phyloP scores from a whole-genome alignment of 208 protist genomes.

The Histomonas meleagridis region DNA sequence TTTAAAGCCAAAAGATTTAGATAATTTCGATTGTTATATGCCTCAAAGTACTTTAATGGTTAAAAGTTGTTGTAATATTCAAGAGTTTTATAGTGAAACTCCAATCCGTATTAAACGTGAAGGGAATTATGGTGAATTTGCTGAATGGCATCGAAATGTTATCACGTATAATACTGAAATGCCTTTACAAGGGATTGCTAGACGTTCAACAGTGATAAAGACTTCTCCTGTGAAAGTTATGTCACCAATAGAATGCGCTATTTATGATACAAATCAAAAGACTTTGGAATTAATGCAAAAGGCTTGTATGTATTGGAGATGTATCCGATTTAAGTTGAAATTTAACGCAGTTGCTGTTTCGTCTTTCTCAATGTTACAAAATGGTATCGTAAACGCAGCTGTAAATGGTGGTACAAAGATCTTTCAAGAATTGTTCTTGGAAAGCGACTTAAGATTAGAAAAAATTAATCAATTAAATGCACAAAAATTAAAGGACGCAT shows the following conservation, averaged over 20 bases:
- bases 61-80: neutral
- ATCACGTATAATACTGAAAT: neutral
- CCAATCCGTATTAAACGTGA: neutral
- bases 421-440: constrained; percentile 1
- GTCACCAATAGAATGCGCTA: neutral
- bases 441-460: neutral
- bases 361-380: neutral
- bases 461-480: neutral
- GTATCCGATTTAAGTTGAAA: neutral
- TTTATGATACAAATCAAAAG: constrained; percentile 1
- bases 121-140: constrained; percentile 14
- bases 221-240: neutral
- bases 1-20: neutral
- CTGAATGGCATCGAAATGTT: constrained; percentile 23
- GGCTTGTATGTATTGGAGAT: neutral
- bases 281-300: neutral
- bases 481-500: constrained; percentile 2
- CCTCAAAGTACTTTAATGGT: neutral
- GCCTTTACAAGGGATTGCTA: neutral
- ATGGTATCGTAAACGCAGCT: constrained; percentile 24
- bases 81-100: neutral
- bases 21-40: neutral
- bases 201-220: neutral
- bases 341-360: neutral
- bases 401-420: constrained; percentile 26